Percentiles rank a stretch among this genome's conserved stretches.
Conservation (phyloP, 805 yeast genomes). For the Candida tallmaniae region DNA sequence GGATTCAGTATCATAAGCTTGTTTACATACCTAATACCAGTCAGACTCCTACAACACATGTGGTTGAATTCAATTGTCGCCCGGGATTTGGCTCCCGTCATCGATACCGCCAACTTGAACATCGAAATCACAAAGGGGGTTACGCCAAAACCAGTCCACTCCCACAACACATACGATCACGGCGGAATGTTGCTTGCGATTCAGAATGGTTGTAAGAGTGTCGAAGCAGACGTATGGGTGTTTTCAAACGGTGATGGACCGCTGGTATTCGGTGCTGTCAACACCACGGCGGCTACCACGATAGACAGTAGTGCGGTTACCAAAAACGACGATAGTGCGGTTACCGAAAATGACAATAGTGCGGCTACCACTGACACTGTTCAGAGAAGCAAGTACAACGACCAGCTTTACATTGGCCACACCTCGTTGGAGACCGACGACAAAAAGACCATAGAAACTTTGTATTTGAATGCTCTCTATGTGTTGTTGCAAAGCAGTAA, state of each 20-base stretch:
- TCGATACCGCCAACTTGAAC: constrained; percentile 1
- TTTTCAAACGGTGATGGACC: constrained; percentile 14
- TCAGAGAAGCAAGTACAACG: constrained; percentile 12
- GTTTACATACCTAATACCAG: background rate
- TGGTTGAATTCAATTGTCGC: background rate
- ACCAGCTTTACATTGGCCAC: constrained; percentile 60
- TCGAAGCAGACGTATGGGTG: constrained; percentile 67
- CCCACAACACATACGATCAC: constrained; percentile 6
- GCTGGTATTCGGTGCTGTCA: constrained; percentile 25
- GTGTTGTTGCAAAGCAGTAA: constrained; percentile 48
- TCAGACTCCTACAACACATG: too few relatives aligned
- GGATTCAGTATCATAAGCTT: background rate
- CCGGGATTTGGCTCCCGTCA: constrained; percentile 4
- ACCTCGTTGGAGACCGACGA: constrained; percentile 42
- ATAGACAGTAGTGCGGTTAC: constrained; percentile 11
- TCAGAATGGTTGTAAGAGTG: constrained; percentile 50
- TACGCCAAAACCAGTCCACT: constrained; percentile 1
- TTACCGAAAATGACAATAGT: too few relatives aligned
- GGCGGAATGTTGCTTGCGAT: constrained; percentile 31
- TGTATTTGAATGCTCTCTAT: constrained; percentile 53
- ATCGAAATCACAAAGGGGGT: constrained; percentile 2
- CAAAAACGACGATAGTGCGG: background rate
- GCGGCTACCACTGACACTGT: constrained; percentile 11
- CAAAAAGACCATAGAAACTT: constrained; percentile 40
- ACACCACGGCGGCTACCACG: constrained; percentile 21